Conservation (phyloP, 2,329 filamentous ascomycete genomes). For the Penicillium sclerotigenum region DNA sequence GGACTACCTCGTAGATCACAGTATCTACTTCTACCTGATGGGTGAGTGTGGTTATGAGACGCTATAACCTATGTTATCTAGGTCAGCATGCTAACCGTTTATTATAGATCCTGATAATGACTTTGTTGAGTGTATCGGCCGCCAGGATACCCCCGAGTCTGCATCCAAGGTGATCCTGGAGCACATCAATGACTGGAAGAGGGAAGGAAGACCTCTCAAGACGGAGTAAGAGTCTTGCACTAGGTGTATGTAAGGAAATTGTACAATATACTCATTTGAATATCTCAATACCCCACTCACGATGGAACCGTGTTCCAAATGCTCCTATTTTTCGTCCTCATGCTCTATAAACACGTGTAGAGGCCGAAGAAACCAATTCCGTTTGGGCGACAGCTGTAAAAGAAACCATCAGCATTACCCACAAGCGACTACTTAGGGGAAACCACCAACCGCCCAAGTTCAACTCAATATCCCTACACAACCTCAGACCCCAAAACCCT, state of each 20-base stretch:
- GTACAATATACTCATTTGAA: constrained; percentile 21
- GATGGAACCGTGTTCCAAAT: not conserved
- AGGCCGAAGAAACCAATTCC: not conserved
- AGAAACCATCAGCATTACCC: not conserved
- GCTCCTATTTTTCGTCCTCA: too few relatives aligned
- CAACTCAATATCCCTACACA: not conserved
- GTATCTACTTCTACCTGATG: constrained; percentile 99
- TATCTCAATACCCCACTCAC: constrained; percentile 31
- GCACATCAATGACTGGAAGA: constrained; percentile 77
- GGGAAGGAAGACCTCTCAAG: constrained; percentile 52
- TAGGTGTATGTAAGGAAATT: constrained; percentile 21
- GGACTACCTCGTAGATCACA: constrained; percentile 97
- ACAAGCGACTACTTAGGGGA: not conserved
- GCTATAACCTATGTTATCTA: not conserved
- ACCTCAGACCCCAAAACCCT: constrained; percentile 10
- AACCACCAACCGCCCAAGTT: not conserved
- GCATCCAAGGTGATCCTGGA: constrained; percentile 79
- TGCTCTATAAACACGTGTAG: not conserved
- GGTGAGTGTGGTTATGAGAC: constrained; percentile 44
- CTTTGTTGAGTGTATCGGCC: constrained; percentile 93
- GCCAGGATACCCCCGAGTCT: constrained; percentile 87
- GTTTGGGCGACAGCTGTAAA: not conserved
- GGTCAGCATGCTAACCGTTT: constrained; percentile 3
- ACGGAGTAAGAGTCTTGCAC: constrained; percentile 27
- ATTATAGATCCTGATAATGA: constrained; percentile 84